Conservation (phyloP, 345 rosid species). For the Salix udensis region DNA sequence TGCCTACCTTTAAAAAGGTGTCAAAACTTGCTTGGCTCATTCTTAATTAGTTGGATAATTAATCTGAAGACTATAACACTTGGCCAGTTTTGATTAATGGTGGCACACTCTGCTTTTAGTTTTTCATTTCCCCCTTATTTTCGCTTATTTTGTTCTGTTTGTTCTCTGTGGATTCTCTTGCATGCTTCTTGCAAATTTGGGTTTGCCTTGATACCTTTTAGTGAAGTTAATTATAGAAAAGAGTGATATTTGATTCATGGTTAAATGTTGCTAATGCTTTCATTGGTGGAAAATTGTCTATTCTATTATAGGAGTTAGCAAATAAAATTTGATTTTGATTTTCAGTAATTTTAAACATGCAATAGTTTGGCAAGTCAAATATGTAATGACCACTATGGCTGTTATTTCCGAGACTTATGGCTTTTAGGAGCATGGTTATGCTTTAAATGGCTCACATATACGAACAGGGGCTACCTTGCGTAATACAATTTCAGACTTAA, state of each 20-base stretch:
- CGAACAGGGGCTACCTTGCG: background rate
- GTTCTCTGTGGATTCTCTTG: background rate
- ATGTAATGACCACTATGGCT: background rate
- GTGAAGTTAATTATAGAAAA: background rate
- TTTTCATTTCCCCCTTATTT: background rate
- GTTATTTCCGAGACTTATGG: background rate
- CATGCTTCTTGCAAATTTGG: background rate
- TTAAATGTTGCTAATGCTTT: background rate
- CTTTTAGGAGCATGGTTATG: background rate
- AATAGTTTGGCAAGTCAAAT: background rate
- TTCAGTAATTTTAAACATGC: background rate
- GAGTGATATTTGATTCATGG: background rate
- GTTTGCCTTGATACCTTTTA: background rate
- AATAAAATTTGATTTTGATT: background rate
- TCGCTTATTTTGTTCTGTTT: background rate
- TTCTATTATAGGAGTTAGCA: background rate
- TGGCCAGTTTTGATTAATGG: background rate
- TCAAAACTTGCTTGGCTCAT: background rate
- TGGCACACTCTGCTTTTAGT: background rate
- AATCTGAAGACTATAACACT: background rate
- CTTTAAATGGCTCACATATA: background rate
- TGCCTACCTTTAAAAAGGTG: background rate
- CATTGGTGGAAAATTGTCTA: background rate
- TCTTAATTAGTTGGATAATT: background rate
- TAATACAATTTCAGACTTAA: background rate